These are phyloP conservation scores for Mycena kentingensis DNA, from an alignment of 768 basidiomycete species.

Conservation along the genomic window DNA sequence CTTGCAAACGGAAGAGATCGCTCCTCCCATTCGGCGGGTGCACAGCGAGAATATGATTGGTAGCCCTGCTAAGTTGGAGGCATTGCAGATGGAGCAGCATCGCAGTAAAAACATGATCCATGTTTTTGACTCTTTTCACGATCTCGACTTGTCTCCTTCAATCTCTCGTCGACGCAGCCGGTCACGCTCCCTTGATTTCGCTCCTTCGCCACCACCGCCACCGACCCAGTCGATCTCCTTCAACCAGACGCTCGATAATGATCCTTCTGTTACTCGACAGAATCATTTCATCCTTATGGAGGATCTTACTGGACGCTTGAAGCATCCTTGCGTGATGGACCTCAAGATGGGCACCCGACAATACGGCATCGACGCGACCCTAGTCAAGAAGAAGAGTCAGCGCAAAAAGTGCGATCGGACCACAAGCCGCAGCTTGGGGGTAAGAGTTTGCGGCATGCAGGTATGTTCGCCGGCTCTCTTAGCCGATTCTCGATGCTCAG, in stretches of 20 bases:
- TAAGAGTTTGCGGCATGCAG: slow-evolving; percentile 98
- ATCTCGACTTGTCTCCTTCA: slow-evolving; percentile 32
- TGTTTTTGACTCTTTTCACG: slow-evolving; percentile 47
- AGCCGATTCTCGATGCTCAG: slow-evolving; percentile 10
- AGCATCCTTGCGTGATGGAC: slow-evolving; percentile 93
- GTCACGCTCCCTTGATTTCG: slow-evolving; percentile 40
- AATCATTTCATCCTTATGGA: slow-evolving; percentile 99
- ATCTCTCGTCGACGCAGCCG: slow-evolving; percentile 47
- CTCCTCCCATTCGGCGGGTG: slow-evolving; percentile 55
- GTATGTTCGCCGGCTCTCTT: slow-evolving; percentile 46
- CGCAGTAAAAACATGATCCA: slow-evolving; percentile 34
- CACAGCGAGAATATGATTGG: slow-evolving; percentile 62
- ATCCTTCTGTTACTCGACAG: slow-evolving; percentile 71
- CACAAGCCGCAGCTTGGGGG: slow-evolving; percentile 87
- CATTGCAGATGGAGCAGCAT: slow-evolving; percentile 38
- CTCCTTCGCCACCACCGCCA: slow-evolving; percentile 26
- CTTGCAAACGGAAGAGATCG: slow-evolving; percentile 41
- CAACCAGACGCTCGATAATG: slow-evolving; percentile 35
- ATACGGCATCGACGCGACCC: slow-evolving; percentile 93
- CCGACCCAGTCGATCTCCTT: slow-evolving; percentile 28
- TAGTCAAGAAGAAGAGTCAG: slow-evolving; percentile 95
- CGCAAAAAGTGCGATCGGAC: slow-evolving; percentile 97
- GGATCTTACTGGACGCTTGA: slow-evolving; percentile 90
- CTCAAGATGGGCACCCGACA: slow-evolving; percentile 99
- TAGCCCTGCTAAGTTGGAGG: slow-evolving; percentile 36